Evolutionary conservation across 2,329 filamentous ascomycete species (phyloP).

Genomic region (Phoma sp.): DNA sequence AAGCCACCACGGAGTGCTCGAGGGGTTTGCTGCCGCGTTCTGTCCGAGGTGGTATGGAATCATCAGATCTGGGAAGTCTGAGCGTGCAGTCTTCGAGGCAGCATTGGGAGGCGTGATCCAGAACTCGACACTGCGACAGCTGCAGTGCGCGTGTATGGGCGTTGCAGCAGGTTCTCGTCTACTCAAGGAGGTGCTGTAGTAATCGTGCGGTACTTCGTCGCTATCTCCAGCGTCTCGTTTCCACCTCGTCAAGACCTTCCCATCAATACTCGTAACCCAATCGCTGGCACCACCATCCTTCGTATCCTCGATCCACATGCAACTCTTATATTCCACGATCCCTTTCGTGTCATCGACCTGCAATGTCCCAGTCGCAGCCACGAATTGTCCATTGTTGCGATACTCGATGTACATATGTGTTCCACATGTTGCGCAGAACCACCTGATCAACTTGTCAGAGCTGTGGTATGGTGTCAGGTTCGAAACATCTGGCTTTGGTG

Average conservation of each 20-base stretch:
- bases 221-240: constrained; percentile 21
- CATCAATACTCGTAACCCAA: constrained; percentile 53
- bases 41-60: constrained; percentile 24
- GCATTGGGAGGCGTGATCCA: constrained; percentile 45
- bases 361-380: constrained; percentile 53
- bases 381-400: constrained; percentile 34
- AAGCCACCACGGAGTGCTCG: constrained; percentile 34
- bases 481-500: constrained; percentile 27
- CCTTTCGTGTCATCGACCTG: constrained; percentile 39
- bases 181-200: not conserved
- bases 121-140: constrained; percentile 57
- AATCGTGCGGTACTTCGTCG: not conserved
- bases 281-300: constrained; percentile 59
- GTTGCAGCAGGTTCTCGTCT: constrained; percentile 14
- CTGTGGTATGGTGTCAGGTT: constrained; percentile 50
- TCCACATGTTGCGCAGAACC: constrained; percentile 56
- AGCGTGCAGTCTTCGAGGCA: constrained; percentile 39
- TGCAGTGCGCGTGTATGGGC: constrained; percentile 52
- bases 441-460: constrained; percentile 43
- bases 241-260: constrained; percentile 28
- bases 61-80: constrained; percentile 52
- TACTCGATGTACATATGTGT: constrained; percentile 55
- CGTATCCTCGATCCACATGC: constrained; percentile 61
- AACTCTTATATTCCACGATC: constrained; percentile 43
- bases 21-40: constrained; percentile 18